phyloP scores from a whole-genome alignment of 2,329 filamentous ascomycete genomes.

The Xylariaceae sp. region DNA sequence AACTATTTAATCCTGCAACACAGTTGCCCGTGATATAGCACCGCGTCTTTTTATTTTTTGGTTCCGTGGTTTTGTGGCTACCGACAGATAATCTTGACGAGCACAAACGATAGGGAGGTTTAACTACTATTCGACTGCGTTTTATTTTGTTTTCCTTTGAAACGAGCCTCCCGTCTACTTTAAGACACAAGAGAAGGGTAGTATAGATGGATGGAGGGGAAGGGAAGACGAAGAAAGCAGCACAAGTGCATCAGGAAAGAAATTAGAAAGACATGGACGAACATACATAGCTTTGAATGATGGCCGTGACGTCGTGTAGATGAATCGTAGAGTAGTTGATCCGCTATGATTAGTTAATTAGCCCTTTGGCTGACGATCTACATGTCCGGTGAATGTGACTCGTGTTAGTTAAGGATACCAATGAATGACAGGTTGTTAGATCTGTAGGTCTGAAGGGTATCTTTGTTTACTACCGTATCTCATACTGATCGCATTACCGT shows the following conservation, averaged over 20 bases:
- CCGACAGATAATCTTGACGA: neutral
- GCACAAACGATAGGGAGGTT: neutral
- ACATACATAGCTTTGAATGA: neutral
- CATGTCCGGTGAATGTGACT: no score
- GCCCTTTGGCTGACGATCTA: no score
- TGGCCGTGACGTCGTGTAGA: neutral
- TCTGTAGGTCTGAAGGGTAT: constrained; percentile 7
- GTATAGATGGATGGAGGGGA: constrained; percentile 13
- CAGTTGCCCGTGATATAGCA: neutral
- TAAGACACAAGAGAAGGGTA: neutral
- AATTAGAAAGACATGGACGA: constrained; percentile 1
- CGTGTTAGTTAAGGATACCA: no score
- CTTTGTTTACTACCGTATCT: neutral
- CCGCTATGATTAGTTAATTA: neutral
- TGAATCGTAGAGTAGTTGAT: neutral
- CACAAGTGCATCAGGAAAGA: neutral
- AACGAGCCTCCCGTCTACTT: neutral
- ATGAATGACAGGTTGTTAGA: neutral
- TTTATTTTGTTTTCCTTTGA: no score
- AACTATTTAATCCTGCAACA: constrained; percentile 1
- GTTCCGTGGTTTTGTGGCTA: neutral
- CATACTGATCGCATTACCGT: neutral
- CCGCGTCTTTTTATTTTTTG: neutral
- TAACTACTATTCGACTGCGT: neutral
- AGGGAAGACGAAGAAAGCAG: neutral